These are phyloP conservation scores for Vicia villosa DNA, from an alignment of 306 rosid genomes.

Conservation along the genomic window DNA sequence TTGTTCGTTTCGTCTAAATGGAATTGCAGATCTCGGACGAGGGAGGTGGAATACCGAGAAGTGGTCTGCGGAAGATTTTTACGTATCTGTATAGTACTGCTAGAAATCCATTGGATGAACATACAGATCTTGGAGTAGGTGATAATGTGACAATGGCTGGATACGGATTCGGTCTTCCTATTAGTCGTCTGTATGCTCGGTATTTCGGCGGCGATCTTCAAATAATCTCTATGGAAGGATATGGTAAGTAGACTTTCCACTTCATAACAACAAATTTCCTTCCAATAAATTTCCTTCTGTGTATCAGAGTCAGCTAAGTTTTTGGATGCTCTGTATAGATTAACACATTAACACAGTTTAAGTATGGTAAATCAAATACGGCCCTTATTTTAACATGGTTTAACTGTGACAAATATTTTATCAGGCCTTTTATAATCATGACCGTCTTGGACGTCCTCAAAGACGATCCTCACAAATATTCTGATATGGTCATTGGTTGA, in stretches of 20 bases:
- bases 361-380: too few species aligned
- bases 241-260: conserved; percentile 54
- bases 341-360: too few species aligned
- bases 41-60: conserved; percentile 89
- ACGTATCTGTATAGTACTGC: conserved; percentile 97
- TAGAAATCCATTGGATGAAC: conserved; percentile 71
- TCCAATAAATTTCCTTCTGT: not conserved
- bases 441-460: too few species aligned
- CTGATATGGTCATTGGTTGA: conserved; percentile 15
- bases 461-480: not conserved
- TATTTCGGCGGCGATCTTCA: conserved; percentile 94
- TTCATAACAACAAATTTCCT: conserved; percentile 1
- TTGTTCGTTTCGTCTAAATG: conserved; percentile 16
- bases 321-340: too few species aligned
- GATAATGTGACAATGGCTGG: conserved; percentile 88
- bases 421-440: too few species aligned
- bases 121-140: conserved; percentile 57
- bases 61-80: conserved; percentile 78
- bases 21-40: conserved; percentile 62
- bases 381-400: too few species aligned
- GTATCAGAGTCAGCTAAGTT: not conserved
- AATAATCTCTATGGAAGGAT: conserved; percentile 93
- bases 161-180: conserved; percentile 90
- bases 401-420: too few species aligned
- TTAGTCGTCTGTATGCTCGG: conserved; percentile 83